These are phyloP conservation scores for Dalbergia oliveri DNA, from an alignment of 306 rosid species.

Conservation along the genomic window DNA sequence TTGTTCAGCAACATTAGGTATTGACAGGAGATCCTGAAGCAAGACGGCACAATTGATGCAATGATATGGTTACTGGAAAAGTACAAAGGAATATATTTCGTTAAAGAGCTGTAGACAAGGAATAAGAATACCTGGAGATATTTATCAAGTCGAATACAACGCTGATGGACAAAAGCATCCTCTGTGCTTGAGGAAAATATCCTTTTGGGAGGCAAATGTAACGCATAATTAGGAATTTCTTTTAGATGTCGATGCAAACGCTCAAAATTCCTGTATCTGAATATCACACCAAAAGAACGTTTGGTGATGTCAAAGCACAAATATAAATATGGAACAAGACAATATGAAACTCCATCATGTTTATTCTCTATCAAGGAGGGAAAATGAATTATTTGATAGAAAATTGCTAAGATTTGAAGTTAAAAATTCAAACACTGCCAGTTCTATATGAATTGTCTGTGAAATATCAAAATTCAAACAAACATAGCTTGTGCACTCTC, in stretches of 20 bases:
- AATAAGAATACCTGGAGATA: conserved; percentile 78
- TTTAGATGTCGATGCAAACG: conserved; percentile 92
- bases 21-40: conserved; percentile 84
- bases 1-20: conserved; percentile 95
- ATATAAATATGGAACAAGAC: conserved; percentile 24
- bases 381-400: conserved; percentile 5
- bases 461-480: conserved; percentile 14
- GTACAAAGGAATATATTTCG: conserved; percentile 25
- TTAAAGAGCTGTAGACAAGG: conserved; percentile 33
- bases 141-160: conserved; percentile 92
- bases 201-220: conserved; percentile 97
- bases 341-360: conserved; percentile 34
- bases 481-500: conserved; percentile 16
- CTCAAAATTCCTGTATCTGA: conserved; percentile 97
- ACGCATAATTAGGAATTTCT: conserved; percentile 86
- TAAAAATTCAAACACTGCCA: neutral
- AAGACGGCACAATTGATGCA: conserved; percentile 43
- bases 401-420: conserved; percentile 6
- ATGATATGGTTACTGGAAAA: conserved; percentile 12
- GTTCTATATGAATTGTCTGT: neutral
- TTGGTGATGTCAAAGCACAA: conserved; percentile 26
- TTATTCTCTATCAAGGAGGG: conserved; percentile 18
- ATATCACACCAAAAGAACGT: conserved; percentile 34
- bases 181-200: conserved; percentile 98
- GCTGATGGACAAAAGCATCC: conserved; percentile 95